These are phyloP conservation scores for Paramyrothecium sp. DNA, from an alignment of 2,329 filamentous ascomycete genomes.

Conservation along the genomic window DNA sequence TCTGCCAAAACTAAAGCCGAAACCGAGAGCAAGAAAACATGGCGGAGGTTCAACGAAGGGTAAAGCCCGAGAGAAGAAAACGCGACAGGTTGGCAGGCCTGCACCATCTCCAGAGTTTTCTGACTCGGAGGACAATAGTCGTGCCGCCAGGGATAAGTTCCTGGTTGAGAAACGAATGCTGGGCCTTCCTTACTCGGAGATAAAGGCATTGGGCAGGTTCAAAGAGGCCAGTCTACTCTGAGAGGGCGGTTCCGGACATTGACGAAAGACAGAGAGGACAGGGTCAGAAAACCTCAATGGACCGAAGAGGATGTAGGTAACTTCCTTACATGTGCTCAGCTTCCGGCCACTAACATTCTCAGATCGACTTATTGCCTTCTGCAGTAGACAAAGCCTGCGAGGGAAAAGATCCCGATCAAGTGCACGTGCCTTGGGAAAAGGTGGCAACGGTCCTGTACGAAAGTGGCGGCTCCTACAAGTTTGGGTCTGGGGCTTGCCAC, in stretches of 20 bases:
- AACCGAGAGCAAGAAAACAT: not conserved
- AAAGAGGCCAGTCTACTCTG: slow-evolving; percentile 68
- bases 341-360: not conserved
- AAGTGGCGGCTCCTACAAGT: slow-evolving; percentile 56
- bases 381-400: slow-evolving; percentile 39
- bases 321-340: not conserved
- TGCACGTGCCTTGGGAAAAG: slow-evolving; percentile 51
- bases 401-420: slow-evolving; percentile 30
- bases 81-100: too few relatives aligned
- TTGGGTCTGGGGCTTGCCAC: slow-evolving; percentile 57
- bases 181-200: slow-evolving; percentile 65
- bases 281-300: slow-evolving; percentile 68
- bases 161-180: slow-evolving; percentile 52
- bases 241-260: slow-evolving; percentile 65
- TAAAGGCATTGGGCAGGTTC: slow-evolving; percentile 54
- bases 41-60: not conserved
- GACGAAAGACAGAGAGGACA: slow-evolving; percentile 60
- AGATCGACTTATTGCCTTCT: slow-evolving; percentile 44
- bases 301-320: slow-evolving; percentile 61
- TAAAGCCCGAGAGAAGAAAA: not conserved
- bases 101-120: not conserved
- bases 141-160: slow-evolving; percentile 38
- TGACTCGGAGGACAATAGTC: not conserved
- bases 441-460: slow-evolving; percentile 52
- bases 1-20: not conserved